phyloP scores from a whole-genome alignment of 2,329 filamentous ascomycete species.

The Lecanosticta acicola region DNA sequence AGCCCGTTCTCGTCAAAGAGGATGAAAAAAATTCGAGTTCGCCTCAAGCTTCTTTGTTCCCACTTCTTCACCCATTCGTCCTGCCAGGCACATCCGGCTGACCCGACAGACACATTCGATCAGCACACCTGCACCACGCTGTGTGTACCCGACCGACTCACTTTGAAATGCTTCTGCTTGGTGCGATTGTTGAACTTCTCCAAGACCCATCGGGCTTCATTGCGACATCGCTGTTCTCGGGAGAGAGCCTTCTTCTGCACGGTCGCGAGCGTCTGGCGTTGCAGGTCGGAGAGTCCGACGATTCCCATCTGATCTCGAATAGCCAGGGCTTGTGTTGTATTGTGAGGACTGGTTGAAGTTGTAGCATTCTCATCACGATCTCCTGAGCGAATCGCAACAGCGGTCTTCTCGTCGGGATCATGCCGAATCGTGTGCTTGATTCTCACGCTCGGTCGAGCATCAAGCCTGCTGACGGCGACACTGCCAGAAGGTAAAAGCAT shows the following conservation, averaged over 20 bases:
- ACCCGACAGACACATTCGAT: not conserved
- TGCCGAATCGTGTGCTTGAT: not conserved
- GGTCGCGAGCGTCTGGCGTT: constrained; percentile 13
- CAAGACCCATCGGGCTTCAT: constrained; percentile 15
- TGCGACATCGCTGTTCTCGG: constrained; percentile 10
- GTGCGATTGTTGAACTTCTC: constrained; percentile 17
- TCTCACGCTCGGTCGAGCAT: not conserved
- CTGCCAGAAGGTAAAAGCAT: constrained; percentile 13
- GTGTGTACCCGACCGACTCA: constrained; percentile 16
- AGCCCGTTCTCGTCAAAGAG: not conserved
- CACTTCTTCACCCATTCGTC: constrained; percentile 14
- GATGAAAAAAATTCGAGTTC: not conserved
- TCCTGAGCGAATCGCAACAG: not conserved
- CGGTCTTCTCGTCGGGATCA: not conserved
- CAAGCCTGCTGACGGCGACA: constrained; percentile 6
- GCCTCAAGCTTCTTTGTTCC: not conserved
- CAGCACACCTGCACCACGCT: constrained; percentile 15
- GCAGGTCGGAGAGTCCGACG: constrained; percentile 11
- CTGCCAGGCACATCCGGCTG: constrained; percentile 17
- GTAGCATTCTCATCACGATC: not conserved
- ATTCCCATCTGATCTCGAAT: constrained; percentile 12
- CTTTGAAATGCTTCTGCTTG: constrained; percentile 22
- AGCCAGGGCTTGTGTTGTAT: constrained; percentile 8
- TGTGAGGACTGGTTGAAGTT: constrained; percentile 2
- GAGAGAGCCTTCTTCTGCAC: constrained; percentile 12